These are phyloP conservation scores for Liquidambar formosana DNA, from an alignment of 164 flowering plant genomes.

Conservation along the genomic window DNA sequence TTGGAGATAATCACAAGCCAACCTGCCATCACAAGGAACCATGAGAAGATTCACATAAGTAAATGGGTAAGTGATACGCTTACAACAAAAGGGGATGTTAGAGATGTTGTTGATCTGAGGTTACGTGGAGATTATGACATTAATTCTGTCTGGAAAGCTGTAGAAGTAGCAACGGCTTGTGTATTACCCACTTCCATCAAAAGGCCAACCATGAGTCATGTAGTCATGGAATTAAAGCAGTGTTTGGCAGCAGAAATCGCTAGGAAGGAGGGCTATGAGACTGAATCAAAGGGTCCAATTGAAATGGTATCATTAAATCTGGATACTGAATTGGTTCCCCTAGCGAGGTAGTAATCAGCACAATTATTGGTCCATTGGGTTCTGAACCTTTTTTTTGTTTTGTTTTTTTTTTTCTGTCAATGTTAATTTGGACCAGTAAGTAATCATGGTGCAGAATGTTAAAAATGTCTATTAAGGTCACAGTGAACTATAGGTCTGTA, in stretches of 20 bases:
- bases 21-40: not conserved
- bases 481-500: too few relatives aligned
- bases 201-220: not conserved
- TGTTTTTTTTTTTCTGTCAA: too few relatives aligned
- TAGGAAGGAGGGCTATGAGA: not conserved
- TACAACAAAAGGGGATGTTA: slow-evolving; percentile 5
- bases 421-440: too few relatives aligned
- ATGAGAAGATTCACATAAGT: slow-evolving; percentile 1
- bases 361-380: not conserved
- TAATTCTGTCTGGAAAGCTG: not conserved
- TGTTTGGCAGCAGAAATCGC: not conserved
- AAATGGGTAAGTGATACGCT: not conserved
- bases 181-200: not conserved
- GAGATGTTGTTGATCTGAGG: not conserved
- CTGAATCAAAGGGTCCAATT: slow-evolving; percentile 1
- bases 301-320: slow-evolving; percentile 12
- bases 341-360: slow-evolving; percentile 3
- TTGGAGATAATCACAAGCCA: slow-evolving; percentile 15
- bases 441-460: too few relatives aligned
- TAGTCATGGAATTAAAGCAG: not conserved
- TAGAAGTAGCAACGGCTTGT: not conserved
- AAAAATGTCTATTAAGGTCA: too few relatives aligned
- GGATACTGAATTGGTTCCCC: slow-evolving; percentile 3
- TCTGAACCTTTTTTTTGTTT: too few relatives aligned
- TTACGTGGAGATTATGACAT: not conserved